Evolutionary conservation across 441 rosid genomes (phyloP).

Genomic region (Viola pubescens): DNA sequence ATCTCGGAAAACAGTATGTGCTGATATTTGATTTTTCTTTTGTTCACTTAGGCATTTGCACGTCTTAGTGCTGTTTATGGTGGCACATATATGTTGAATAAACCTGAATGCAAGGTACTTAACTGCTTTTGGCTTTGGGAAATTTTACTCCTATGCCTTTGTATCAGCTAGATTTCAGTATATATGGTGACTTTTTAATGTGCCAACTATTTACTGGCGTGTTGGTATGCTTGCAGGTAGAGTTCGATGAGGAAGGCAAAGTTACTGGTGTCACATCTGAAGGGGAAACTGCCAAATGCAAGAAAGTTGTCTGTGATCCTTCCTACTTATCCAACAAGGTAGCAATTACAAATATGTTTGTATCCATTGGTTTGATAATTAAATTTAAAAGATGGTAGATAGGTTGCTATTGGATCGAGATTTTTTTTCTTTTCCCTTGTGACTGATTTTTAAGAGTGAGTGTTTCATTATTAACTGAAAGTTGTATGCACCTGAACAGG

Average conservation of each 20-base stretch:
- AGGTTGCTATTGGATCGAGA: background rate
- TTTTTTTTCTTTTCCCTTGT: background rate
- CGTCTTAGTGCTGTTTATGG: conserved; percentile 93
- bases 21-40: conserved; percentile 1
- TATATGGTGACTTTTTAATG: background rate
- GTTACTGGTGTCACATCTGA: conserved; percentile 81
- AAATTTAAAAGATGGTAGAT: background rate
- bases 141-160: background rate
- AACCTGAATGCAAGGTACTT: conserved; percentile 80
- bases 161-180: background rate
- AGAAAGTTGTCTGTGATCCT: conserved; percentile 90
- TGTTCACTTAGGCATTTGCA: conserved; percentile 63
- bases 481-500: conserved; percentile 37
- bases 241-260: conserved; percentile 71
- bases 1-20: too few species aligned
- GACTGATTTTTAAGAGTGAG: background rate
- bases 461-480: conserved; percentile 16
- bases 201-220: background rate
- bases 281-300: conserved; percentile 86
- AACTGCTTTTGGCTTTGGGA: conserved; percentile 5
- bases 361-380: background rate
- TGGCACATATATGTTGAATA: conserved; percentile 87
- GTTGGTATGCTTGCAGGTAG: conserved; percentile 43
- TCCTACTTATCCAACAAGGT: conserved; percentile 78
- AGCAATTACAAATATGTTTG: conserved; percentile 5